Evolutionary conservation across 441 rosid species (phyloP).

Genomic region (Adansonia gregorii): DNA sequence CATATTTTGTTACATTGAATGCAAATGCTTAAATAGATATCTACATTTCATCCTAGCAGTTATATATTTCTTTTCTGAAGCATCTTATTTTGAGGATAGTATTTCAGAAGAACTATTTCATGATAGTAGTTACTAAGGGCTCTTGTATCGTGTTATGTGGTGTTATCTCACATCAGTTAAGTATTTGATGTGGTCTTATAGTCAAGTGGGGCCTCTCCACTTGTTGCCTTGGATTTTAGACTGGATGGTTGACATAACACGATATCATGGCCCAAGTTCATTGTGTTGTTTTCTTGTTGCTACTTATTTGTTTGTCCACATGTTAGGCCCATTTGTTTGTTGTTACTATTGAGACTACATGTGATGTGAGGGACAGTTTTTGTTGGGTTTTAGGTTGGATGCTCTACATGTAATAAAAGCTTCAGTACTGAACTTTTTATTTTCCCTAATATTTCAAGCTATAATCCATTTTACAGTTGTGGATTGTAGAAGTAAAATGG

Average conservation of each 20-base stretch:
- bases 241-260: background rate
- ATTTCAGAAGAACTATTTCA: background rate
- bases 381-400: background rate
- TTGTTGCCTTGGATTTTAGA: background rate
- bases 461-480: background rate
- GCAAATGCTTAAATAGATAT: too few relatives aligned
- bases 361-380: background rate
- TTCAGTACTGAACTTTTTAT: background rate
- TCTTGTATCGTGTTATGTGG: background rate
- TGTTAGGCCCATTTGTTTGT: background rate
- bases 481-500: background rate
- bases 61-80: background rate
- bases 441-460: background rate
- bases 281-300: background rate
- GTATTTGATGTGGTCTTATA: background rate
- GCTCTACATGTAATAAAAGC: background rate
- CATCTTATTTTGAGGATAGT: too few relatives aligned
- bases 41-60: background rate
- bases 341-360: background rate
- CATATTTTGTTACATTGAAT: background rate
- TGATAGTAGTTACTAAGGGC: background rate
- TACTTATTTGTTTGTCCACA: constrained; percentile 2
- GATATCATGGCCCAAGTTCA: background rate
- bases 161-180: too few relatives aligned
- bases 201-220: background rate